Percentiles rank a stretch among this genome's conserved stretches.
These are phyloP conservation scores for Dentipellis sp. DNA, from an alignment of 768 basidiomycete species.

Conservation along the genomic window DNA sequence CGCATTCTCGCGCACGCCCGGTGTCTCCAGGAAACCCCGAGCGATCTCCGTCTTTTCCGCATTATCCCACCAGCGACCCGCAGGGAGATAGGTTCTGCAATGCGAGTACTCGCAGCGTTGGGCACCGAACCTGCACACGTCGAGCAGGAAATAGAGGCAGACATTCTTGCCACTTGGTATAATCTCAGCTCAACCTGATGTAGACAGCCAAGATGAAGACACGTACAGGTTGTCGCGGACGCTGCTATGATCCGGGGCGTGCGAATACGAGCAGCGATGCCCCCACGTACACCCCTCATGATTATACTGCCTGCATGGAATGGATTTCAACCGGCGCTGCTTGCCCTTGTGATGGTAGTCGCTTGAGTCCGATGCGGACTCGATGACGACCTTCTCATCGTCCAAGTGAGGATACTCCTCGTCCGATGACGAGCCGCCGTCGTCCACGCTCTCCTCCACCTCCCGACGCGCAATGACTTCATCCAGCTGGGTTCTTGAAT, in stretches of 20 bases:
- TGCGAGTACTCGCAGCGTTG: conserved; percentile 40
- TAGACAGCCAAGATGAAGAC: not conserved
- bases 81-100: conserved; percentile 32
- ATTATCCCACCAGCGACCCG: conserved; percentile 37
- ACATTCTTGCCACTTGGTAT: conserved; percentile 41
- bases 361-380: conserved; percentile 41
- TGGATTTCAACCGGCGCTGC: conserved; percentile 23
- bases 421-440: conserved; percentile 4
- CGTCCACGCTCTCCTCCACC: conserved; percentile 1
- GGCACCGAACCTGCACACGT: conserved; percentile 28
- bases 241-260: conserved; percentile 48
- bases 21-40: not conserved
- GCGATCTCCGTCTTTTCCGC: not conserved
- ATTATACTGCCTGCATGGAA: conserved; percentile 50
- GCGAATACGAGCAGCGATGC: conserved; percentile 34
- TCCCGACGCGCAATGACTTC: not conserved
- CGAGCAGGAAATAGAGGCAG: conserved; percentile 32
- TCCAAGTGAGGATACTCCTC: conserved; percentile 15
- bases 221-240: conserved; percentile 47
- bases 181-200: not conserved
- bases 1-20: not conserved
- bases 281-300: conserved; percentile 39
- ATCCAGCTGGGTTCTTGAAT: conserved; percentile 14
- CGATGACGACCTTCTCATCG: conserved; percentile 27
- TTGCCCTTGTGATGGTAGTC: conserved; percentile 40